Evolutionary conservation across 108 stramenopile species (phyloP), one percentile per base, ranked within the genome.

Genomic region (Cyclotella baltica): DNA sequence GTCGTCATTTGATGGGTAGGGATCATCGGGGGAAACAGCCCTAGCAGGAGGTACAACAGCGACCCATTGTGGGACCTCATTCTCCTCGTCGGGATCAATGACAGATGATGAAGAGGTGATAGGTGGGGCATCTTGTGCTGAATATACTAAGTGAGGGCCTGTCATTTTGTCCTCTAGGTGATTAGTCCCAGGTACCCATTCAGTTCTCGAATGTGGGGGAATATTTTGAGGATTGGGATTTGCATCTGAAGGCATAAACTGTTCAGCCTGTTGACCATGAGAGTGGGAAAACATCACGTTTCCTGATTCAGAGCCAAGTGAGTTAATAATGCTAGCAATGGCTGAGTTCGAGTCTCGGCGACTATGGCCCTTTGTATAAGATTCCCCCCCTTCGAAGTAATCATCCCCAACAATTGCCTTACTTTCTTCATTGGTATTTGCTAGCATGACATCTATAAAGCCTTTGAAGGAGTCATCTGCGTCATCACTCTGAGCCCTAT

Each of bases 81-180:
- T 23, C 55, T 27, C 11, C 55, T 56, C 55, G 25, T 56, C 55
- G n/a, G 55, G 55, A n/a, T 56, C 55, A 3, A 56, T 25, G 25
- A 27, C 25, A 2, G 55, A n/a, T 11, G 55, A 25, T 43, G 40
- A 43, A 13, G 40, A 43, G 8, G 8, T 43, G 8, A 43, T 43
- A 27, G 20, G 2, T 25, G 55, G 55, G 25, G 25, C 55, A 27
- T 1, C 22, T 56, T 25, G 25, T 27, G 55, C 20, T 23, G 55
- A 22, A 27, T 27, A 25, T 11, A 56, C 25, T 5, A 25, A 25
- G 1, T n/a, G 2, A 25, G 55, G 55, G 11, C 55, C 55, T 56
- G 11, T 10, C n/a, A 56, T 25, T 56, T 56, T 56, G 25, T 56
- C 55, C 20, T n/a, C 20, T 11, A 23, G 23, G 5, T 23, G 55